A percentile compares a stretch with the other conserved stretches of the same genome.
Conservation (phyloP, 371 early-diverging fungal genomes). For the Mortierella sp. region DNA sequence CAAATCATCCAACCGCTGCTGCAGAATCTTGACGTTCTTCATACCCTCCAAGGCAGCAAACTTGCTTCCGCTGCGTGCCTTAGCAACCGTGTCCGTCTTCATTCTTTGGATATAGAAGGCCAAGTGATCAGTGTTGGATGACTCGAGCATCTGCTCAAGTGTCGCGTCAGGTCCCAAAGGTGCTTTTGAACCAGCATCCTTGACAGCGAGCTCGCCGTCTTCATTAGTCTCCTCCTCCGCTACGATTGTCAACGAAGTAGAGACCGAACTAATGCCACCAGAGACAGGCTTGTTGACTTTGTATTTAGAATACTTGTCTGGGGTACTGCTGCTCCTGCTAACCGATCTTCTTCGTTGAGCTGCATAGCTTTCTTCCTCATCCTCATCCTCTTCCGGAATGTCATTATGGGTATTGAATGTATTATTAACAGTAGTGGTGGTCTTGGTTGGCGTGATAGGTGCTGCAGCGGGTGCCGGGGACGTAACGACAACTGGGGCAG, state of each 20-base stretch:
- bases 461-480: background rate
- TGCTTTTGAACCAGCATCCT: background rate
- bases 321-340: slow-evolving; percentile 41
- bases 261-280: background rate
- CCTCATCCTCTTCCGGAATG: slow-evolving; percentile 26
- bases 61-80: slow-evolving; percentile 50
- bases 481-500: background rate
- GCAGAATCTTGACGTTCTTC: slow-evolving; percentile 55
- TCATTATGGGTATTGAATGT: slow-evolving; percentile 10
- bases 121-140: slow-evolving; percentile 33
- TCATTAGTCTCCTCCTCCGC: slow-evolving; percentile 32
- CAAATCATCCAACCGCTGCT: slow-evolving; percentile 33
- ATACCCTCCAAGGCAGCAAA: slow-evolving; percentile 54
- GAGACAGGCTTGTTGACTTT: slow-evolving; percentile 27
- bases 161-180: slow-evolving; percentile 39
- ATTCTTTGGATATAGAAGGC: slow-evolving; percentile 50
- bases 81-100: slow-evolving; percentile 55
- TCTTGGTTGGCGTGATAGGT: slow-evolving; percentile 2
- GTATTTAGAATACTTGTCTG: slow-evolving; percentile 53
- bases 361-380: slow-evolving; percentile 30
- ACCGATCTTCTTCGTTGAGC: slow-evolving; percentile 26
- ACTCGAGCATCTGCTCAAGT: slow-evolving; percentile 31
- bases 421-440: slow-evolving; percentile 2
- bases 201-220: slow-evolving; percentile 25
- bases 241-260: slow-evolving; percentile 31